Percentiles rank a stretch among this genome's conserved stretches.
Conservation (phyloP, 805 yeast species). For the Candida verbasci region DNA sequence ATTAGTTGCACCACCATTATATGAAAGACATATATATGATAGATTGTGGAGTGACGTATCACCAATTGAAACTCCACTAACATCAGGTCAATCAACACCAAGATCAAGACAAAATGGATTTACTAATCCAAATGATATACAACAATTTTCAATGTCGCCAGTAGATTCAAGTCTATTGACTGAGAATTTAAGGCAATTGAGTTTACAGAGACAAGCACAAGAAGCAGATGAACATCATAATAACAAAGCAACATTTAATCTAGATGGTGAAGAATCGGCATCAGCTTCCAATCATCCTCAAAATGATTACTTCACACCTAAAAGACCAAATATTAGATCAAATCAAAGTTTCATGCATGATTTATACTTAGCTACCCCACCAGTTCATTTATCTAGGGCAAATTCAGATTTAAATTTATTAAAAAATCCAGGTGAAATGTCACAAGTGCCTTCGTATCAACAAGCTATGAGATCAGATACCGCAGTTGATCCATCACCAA, state of each 20-base stretch:
- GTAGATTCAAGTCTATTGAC: conserved; percentile 40
- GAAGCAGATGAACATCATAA: conserved; percentile 13
- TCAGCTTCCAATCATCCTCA: no score
- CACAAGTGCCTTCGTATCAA: conserved; percentile 79
- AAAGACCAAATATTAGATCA: conserved; percentile 8
- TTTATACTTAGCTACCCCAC: conserved; percentile 41
- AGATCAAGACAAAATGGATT: conserved; percentile 9
- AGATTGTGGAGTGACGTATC: conserved; percentile 67
- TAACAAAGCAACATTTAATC: conserved; percentile 26
- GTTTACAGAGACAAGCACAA: conserved; percentile 44
- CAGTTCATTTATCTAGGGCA: conserved; percentile 54
- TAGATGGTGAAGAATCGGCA: conserved; percentile 16
- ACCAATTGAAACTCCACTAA: conserved; percentile 43
- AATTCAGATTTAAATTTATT: conserved; percentile 37
- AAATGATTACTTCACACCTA: conserved; percentile 30
- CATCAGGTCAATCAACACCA: conserved; percentile 41
- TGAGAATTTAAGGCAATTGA: conserved; percentile 50
- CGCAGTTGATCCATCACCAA: conserved; percentile 60
- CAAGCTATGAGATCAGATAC: conserved; percentile 64
- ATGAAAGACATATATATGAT: conserved; percentile 78
- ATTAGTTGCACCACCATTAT: conserved; percentile 78
- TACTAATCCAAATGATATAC: conserved; percentile 10
- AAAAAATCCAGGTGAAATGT: conserved; percentile 27
- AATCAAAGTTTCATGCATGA: conserved; percentile 4
- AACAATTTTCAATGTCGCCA: conserved; percentile 32